phyloP scores from a whole-genome alignment of 768 basidiomycete species.

The Nidularia pulvinata region DNA sequence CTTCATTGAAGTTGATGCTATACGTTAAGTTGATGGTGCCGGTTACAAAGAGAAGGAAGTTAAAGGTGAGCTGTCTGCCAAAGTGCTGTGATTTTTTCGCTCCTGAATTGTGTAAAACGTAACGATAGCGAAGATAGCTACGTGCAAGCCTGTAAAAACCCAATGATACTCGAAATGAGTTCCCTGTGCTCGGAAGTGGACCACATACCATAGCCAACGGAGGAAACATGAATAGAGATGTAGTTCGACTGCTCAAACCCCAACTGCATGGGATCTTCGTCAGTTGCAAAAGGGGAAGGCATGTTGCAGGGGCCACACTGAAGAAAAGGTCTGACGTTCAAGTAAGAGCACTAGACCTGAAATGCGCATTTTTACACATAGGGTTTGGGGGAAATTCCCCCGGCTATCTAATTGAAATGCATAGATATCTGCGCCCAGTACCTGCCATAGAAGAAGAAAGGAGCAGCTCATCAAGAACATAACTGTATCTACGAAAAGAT shows the following conservation, averaged over 20 bases:
- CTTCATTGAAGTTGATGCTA: constrained; percentile 13
- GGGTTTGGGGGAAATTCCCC: too few species aligned
- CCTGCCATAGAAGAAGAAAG: too few species aligned
- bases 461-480: too few species aligned
- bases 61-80: constrained; percentile 5
- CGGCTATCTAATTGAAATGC: too few species aligned
- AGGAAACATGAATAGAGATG: constrained; percentile 12
- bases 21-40: constrained; percentile 14
- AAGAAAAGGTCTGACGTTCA: too few species aligned
- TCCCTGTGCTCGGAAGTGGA: background rate
- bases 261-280: constrained; percentile 8
- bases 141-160: constrained; percentile 9
- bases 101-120: constrained; percentile 3
- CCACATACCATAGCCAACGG: constrained; percentile 15
- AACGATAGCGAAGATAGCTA: constrained; percentile 8
- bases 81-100: background rate
- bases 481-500: too few species aligned
- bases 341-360: too few species aligned
- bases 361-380: too few species aligned
- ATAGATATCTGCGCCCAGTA: too few species aligned
- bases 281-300: constrained; percentile 10
- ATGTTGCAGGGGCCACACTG: constrained; percentile 2
- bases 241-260: constrained; percentile 16
- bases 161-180: background rate
- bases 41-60: constrained; percentile 4